Conservation (phyloP, 2,329 filamentous ascomycete genomes). For the Sclerotinia spermophila region DNA sequence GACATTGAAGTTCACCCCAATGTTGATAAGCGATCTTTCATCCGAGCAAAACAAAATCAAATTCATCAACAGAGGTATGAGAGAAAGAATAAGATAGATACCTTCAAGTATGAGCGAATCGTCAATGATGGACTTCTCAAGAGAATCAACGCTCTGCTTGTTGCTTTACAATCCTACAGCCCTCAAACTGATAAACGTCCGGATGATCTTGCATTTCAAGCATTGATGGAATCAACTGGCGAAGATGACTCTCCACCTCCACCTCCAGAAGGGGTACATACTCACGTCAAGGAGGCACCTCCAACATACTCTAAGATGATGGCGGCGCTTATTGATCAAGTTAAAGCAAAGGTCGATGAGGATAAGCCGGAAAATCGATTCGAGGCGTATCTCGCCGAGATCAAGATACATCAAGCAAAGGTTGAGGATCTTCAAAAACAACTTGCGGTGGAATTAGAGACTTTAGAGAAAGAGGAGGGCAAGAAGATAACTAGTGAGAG, state of each 20-base stretch:
- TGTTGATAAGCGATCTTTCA: slow-evolving; percentile 97
- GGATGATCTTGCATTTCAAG: slow-evolving; percentile 82
- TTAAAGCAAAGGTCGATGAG: slow-evolving; percentile 72
- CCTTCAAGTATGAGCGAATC: slow-evolving; percentile 84
- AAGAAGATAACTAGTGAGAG: slow-evolving; percentile 92
- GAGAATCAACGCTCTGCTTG: slow-evolving; percentile 77
- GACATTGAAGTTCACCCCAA: slow-evolving; percentile 98
- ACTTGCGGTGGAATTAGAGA: slow-evolving; percentile 66
- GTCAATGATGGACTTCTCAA: slow-evolving; percentile 88
- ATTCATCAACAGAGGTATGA: slow-evolving; percentile 89
- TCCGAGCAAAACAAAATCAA: slow-evolving; percentile 94
- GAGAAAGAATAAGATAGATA: slow-evolving; percentile 83
- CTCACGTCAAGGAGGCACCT: slow-evolving; percentile 66
- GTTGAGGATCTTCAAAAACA: slow-evolving; percentile 75
- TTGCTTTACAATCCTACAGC: slow-evolving; percentile 70
- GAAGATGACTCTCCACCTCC: slow-evolving; percentile 72
- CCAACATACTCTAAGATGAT: slow-evolving; percentile 97
- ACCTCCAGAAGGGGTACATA: slow-evolving; percentile 75
- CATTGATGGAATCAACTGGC: slow-evolving; percentile 77
- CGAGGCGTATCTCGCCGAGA: slow-evolving; percentile 71
- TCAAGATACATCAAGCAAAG: slow-evolving; percentile 72
- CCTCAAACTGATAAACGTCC: slow-evolving; percentile 61
- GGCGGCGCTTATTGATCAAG: slow-evolving; percentile 89
- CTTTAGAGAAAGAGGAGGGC: slow-evolving; percentile 79
- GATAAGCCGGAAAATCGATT: slow-evolving; percentile 66